Conservation (phyloP, 148 eudicot genomes). For the Rhododendron griersonianum region DNA sequence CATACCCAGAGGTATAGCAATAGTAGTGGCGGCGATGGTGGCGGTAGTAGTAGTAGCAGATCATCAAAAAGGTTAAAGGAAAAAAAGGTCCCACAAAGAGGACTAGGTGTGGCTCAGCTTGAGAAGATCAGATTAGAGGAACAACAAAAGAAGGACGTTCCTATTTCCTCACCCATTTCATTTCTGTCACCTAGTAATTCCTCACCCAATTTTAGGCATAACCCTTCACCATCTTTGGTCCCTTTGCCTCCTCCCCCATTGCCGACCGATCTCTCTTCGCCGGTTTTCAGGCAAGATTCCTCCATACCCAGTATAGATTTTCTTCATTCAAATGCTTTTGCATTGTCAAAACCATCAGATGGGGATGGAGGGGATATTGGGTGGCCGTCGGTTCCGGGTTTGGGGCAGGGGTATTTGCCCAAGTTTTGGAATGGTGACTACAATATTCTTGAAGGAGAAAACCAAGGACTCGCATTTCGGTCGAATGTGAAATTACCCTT, state of each 20-base stretch:
- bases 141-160: conserved; percentile 38
- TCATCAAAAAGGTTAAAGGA: conserved; percentile 59
- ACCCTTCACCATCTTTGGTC: conserved; percentile 20
- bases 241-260: conserved; percentile 11
- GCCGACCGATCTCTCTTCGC: conserved; percentile 14
- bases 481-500: conserved; percentile 22
- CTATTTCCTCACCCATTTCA: conserved; percentile 25
- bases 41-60: conserved; percentile 23
- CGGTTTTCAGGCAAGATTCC: conserved; percentile 16
- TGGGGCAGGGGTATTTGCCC: conserved; percentile 30
- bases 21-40: conserved; percentile 11
- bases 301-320: conserved; percentile 25
- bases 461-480: conserved; percentile 17
- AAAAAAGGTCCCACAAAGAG: conserved; percentile 82
- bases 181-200: conserved; percentile 5
- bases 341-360: conserved; percentile 15
- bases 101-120: conserved; percentile 91
- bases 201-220: conserved; percentile 28
- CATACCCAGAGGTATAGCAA: conserved; percentile 30
- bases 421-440: conserved; percentile 45
- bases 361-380: conserved; percentile 21
- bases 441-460: conserved; percentile 30
- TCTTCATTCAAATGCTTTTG: conserved; percentile 17
- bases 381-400: conserved; percentile 22
- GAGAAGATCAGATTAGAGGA: conserved; percentile 78